These are phyloP conservation scores for Eimeria maxima DNA, from an alignment of 169 alveolate genomes.

Conservation along the genomic window DNA sequence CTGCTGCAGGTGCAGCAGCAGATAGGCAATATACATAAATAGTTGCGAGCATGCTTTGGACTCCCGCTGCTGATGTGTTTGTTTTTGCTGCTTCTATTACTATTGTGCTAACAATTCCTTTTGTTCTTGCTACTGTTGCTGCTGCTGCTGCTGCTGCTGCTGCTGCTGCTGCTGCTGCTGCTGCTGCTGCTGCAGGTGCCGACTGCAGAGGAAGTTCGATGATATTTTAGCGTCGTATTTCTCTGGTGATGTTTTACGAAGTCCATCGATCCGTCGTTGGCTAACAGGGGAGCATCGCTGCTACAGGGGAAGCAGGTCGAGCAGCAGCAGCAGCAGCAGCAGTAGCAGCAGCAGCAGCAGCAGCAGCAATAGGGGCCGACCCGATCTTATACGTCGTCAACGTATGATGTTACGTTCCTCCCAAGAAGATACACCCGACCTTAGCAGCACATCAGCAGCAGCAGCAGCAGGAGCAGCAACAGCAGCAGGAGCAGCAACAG, in stretches of 20 bases:
- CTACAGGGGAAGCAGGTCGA: not conserved
- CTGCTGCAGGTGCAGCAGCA: no score
- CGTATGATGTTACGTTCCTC: not conserved
- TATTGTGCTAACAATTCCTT: no score
- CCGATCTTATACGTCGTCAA: not conserved
- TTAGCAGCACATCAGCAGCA: not conserved
- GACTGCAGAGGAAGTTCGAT: no score
- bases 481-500: conserved; percentile 32
- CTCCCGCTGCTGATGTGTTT: no score
- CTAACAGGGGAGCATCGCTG: not conserved
- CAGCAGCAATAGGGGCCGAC: not conserved
- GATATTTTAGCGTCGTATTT: not conserved
- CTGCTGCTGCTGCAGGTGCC: no score
- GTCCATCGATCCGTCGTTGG: not conserved
- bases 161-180: no score
- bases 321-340: conserved; percentile 2
- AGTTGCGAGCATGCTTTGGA: no score
- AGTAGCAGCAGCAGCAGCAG: conserved; percentile 14
- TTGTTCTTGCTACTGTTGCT: no score
- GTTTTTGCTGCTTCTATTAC: no score
- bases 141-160: no score
- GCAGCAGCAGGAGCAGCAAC: conserved; percentile 29
- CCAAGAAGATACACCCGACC: not conserved
- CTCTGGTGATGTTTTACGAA: conserved; percentile 5
- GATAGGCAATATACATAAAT: no score